Percentiles rank a stretch among this genome's conserved stretches.
Conservation (phyloP, 768 basidiomycete genomes). For the Mycena rosella region DNA sequence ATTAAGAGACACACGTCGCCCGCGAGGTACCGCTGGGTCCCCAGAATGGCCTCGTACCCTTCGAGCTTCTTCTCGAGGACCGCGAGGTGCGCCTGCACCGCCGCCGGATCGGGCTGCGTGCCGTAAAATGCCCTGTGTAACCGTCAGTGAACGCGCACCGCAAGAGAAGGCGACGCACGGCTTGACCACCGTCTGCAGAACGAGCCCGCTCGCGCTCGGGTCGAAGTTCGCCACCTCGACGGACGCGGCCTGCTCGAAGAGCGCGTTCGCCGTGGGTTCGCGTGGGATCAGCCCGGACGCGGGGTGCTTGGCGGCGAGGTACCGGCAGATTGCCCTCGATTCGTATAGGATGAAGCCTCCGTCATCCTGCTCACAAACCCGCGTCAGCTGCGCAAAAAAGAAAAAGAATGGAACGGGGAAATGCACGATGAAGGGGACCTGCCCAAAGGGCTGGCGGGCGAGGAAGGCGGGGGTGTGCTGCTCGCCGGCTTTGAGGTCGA, state of each 20-base stretch:
- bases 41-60: background rate
- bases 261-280: background rate
- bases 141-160: background rate
- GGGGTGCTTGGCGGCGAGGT: background rate
- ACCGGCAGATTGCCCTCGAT: background rate
- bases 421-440: too few relatives aligned
- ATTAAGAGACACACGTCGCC: background rate
- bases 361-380: background rate
- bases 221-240: background rate
- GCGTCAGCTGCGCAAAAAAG: too few relatives aligned
- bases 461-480: too few relatives aligned
- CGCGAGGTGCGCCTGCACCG: background rate
- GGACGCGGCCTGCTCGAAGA: background rate
- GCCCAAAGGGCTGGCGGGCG: too few relatives aligned
- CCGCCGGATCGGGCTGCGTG: background rate
- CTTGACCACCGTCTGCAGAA: background rate
- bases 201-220: background rate
- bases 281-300: background rate
- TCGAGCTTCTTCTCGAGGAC: background rate
- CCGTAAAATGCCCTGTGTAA: background rate
- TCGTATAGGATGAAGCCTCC: background rate
- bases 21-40: background rate
- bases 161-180: background rate
- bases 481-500: too few relatives aligned
- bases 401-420: too few relatives aligned